Conservation (phyloP, 2,329 filamentous ascomycete genomes). For the Pseudophaeomoniella oleicola region DNA sequence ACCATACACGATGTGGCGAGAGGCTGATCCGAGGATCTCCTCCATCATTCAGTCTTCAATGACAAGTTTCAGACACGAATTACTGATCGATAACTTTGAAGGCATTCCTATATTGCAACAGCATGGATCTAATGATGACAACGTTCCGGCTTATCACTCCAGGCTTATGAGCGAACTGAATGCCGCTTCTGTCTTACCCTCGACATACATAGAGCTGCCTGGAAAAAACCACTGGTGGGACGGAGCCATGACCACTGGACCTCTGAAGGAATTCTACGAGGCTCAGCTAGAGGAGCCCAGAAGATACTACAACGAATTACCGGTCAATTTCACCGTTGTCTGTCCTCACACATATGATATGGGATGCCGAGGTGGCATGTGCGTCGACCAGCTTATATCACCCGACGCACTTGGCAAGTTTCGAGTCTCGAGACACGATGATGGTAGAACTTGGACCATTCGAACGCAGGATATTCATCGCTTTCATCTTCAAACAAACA, state of each 20-base stretch:
- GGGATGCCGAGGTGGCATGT: constrained; percentile 35
- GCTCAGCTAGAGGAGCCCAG: constrained; percentile 14
- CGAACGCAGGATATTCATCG: constrained; percentile 29
- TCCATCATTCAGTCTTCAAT: constrained; percentile 33
- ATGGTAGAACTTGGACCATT: constrained; percentile 19
- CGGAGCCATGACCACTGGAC: constrained; percentile 37
- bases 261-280: constrained; percentile 34
- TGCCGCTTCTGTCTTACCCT: constrained; percentile 24
- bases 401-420: constrained; percentile 38
- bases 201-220: constrained; percentile 35
- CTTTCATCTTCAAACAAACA: constrained; percentile 17
- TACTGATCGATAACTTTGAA: constrained; percentile 35
- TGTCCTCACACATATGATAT: constrained; percentile 39
- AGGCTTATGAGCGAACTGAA: constrained; percentile 37
- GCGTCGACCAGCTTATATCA: constrained; percentile 32
- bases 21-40: constrained; percentile 34
- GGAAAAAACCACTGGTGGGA: constrained; percentile 39
- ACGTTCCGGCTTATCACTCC: constrained; percentile 44
- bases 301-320: constrained; percentile 6
- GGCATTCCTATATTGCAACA: constrained; percentile 41
- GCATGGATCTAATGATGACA: constrained; percentile 41
- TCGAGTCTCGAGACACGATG: constrained; percentile 19
- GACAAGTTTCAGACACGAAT: constrained; percentile 39
- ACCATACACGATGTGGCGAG: constrained; percentile 40
- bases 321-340: constrained; percentile 29